Conservation (phyloP, 2,329 filamentous ascomycete species). For the Fusarium citri region DNA sequence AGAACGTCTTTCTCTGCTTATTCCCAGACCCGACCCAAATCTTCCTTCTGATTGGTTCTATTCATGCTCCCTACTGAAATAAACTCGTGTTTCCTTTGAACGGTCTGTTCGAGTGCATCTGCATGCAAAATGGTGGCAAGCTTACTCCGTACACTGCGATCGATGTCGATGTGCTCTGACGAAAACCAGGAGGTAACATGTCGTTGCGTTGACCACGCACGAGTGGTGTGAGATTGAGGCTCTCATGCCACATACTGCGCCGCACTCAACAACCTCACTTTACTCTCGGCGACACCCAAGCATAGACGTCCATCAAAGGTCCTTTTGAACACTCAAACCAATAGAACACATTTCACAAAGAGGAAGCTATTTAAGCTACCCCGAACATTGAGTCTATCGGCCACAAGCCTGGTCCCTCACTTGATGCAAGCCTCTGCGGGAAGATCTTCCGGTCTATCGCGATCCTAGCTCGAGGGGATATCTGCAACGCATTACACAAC, state of each 20-base stretch:
- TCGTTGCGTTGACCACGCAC: not conserved
- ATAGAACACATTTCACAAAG: not conserved
- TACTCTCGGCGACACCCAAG: not conserved
- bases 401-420: not conserved
- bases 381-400: constrained; percentile 7
- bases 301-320: not conserved
- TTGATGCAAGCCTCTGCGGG: constrained; percentile 29
- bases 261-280: not conserved
- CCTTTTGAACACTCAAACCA: not conserved
- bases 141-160: not conserved
- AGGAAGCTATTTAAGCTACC: not conserved
- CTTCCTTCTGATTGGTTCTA: not conserved
- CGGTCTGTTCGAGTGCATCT: not conserved
- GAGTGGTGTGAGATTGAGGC: constrained; percentile 10
- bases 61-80: not conserved
- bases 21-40: not conserved
- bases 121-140: too few relatives aligned
- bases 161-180: not conserved
- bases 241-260: constrained; percentile 1
- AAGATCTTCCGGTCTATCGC: constrained; percentile 34
- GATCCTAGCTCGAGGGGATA: constrained; percentile 7
- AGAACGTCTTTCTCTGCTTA: not conserved
- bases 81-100: not conserved
- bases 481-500: constrained; percentile 26
- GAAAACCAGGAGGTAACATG: not conserved